Conservation (phyloP, 352 stramenopile species). For the Globisporangium radiosum region DNA sequence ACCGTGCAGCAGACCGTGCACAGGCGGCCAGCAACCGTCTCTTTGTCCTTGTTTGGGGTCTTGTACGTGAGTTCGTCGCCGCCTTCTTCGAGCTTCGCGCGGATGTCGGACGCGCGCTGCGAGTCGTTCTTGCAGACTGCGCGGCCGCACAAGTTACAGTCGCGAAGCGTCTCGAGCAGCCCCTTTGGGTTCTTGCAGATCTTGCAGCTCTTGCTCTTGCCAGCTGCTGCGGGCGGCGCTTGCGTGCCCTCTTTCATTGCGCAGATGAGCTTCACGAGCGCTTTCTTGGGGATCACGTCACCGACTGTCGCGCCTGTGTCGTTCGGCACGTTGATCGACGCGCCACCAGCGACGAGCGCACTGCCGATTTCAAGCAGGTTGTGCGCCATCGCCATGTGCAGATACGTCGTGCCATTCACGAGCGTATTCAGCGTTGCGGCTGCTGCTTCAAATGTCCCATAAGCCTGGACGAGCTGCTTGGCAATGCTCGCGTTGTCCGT, state of each 20-base stretch:
- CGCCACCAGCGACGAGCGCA: slow-evolving; percentile 58
- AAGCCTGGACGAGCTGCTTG: slow-evolving; percentile 41
- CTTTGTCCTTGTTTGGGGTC: slow-evolving; percentile 22
- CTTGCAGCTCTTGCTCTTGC: slow-evolving; percentile 52
- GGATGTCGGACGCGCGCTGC: slow-evolving; percentile 66
- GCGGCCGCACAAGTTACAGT: slow-evolving; percentile 73
- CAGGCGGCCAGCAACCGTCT: slow-evolving; percentile 60
- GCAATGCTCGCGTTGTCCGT: slow-evolving; percentile 54
- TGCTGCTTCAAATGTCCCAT: neutral
- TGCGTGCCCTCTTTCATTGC: slow-evolving; percentile 78
- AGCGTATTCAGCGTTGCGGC: slow-evolving; percentile 52
- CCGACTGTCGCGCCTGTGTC: slow-evolving; percentile 73
- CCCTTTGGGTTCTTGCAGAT: slow-evolving; percentile 78
- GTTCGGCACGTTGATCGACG: slow-evolving; percentile 81
- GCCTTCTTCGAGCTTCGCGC: slow-evolving; percentile 33
- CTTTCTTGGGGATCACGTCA: slow-evolving; percentile 70
- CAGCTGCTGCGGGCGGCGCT: slow-evolving; percentile 41
- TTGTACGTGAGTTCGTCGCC: slow-evolving; percentile 17
- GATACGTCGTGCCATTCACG: slow-evolving; percentile 72
- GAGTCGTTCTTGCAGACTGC: slow-evolving; percentile 81
- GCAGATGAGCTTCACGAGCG: slow-evolving; percentile 68
- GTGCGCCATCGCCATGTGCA: slow-evolving; percentile 77
- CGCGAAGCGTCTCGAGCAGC: slow-evolving; percentile 60
- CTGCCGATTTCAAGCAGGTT: slow-evolving; percentile 58
- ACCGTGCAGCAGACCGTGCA: slow-evolving; percentile 79